Evolutionary conservation across 495 filamentous ascomycete species (phyloP).

Genomic region (Venustampulla echinocandica): DNA sequence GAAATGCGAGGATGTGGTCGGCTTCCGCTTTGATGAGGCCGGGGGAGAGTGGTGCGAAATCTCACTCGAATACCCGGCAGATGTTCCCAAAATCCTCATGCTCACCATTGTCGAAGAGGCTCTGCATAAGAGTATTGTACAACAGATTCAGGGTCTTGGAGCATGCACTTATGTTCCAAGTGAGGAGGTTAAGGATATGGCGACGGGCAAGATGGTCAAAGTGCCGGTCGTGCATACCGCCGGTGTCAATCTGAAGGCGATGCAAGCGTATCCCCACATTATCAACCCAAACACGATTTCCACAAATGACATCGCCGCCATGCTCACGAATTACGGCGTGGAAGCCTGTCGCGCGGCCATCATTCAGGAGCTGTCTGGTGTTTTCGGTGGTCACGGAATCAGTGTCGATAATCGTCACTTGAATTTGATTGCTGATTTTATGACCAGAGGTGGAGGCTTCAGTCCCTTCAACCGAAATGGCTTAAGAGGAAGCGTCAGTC

Average conservation of each 20-base stretch:
- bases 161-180: constrained; percentile 60
- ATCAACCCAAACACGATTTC: constrained; percentile 80
- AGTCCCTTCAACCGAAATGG: constrained; percentile 86
- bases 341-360: constrained; percentile 85
- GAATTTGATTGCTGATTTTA: constrained; percentile 91
- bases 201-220: constrained; percentile 37
- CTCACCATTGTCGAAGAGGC: constrained; percentile 78
- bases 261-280: constrained; percentile 77
- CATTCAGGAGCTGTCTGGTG: constrained; percentile 73
- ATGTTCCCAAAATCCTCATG: constrained; percentile 85
- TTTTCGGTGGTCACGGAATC: constrained; percentile 91
- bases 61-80: constrained; percentile 71
- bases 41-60: constrained; percentile 68
- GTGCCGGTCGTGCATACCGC: constrained; percentile 61
- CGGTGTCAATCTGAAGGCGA: constrained; percentile 82
- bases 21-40: constrained; percentile 72
- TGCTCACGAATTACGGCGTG: constrained; percentile 80
- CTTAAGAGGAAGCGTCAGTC: constrained; percentile 69
- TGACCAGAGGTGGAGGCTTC: constrained; percentile 85
- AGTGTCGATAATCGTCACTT: constrained; percentile 86
- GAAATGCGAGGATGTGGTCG: constrained; percentile 52
- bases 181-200: constrained; percentile 47
- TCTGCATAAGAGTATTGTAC: constrained; percentile 68
- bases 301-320: constrained; percentile 86
- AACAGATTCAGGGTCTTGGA: constrained; percentile 68